Conservation (phyloP, 345 rosid species). For the Eucalyptus albens region DNA sequence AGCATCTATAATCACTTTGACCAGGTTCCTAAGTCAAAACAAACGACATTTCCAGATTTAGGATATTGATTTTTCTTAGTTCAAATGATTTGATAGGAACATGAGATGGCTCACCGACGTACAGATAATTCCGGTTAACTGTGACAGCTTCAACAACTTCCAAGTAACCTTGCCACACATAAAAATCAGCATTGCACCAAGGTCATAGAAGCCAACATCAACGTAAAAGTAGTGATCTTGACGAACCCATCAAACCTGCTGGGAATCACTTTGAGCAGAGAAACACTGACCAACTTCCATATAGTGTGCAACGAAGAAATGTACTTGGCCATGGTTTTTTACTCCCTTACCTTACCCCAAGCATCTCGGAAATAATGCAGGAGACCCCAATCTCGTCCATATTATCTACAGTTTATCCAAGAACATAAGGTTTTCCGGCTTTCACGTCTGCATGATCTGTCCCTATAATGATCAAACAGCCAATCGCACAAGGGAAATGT, state of each 20-base stretch:
- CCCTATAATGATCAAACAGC: conserved; percentile 6
- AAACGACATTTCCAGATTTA: not conserved
- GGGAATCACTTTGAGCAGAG: conserved; percentile 43
- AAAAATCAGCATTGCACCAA: conserved; percentile 32
- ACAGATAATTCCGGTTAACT: conserved; percentile 40
- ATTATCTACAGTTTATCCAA: not conserved
- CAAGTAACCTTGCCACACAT: conserved; percentile 33
- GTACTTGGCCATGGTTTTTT: not conserved
- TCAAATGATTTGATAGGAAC: conserved; percentile 31
- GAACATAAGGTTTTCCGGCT: conserved; percentile 1
- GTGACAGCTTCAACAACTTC: conserved; percentile 60
- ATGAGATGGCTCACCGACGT: conserved; percentile 77
- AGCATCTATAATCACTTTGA: not conserved
- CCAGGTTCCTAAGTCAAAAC: not conserved
- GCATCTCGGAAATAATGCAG: conserved; percentile 1
- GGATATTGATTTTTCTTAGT: not conserved
- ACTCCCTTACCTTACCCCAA: conserved; percentile 10
- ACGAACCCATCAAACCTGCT: conserved; percentile 85
- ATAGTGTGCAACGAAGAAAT: conserved; percentile 16
- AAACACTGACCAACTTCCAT: conserved; percentile 48
- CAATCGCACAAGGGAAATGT: not conserved
- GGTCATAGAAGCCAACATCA: conserved; percentile 28
- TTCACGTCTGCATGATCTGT: conserved; percentile 1
- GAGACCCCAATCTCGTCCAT: not conserved
- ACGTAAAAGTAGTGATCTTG: conserved; percentile 57